phyloP scores from a whole-genome alignment of 306 rosid species.

The Hippophae gyantsensis region DNA sequence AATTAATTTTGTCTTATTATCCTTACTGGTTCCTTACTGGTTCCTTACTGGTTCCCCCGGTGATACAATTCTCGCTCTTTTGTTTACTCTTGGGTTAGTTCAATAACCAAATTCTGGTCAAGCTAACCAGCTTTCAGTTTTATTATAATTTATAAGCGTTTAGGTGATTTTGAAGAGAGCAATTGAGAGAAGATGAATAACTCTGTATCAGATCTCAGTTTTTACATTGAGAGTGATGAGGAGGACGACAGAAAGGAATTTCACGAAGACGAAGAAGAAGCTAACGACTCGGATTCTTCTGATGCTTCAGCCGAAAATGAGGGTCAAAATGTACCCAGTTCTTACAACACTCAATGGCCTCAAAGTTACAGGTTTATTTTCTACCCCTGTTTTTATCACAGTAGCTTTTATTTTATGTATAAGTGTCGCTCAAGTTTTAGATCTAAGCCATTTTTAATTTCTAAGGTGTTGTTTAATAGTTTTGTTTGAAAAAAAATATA shows the following conservation, averaged over 20 bases:
- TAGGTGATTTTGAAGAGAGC: background rate
- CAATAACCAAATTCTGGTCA: too few relatives aligned
- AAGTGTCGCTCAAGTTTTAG: background rate
- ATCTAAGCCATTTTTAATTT: too few relatives aligned
- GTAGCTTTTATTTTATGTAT: too few relatives aligned
- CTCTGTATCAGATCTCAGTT: conserved; percentile 66
- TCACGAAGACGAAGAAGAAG: conserved; percentile 38
- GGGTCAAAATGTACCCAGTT: conserved; percentile 49
- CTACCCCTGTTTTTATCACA: background rate
- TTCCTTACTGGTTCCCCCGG: too few relatives aligned
- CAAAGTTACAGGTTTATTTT: conserved; percentile 77
- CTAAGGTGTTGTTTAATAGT: background rate
- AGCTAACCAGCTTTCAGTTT: too few relatives aligned
- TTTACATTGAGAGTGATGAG: conserved; percentile 67
- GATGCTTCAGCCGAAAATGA: conserved; percentile 41
- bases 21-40: too few relatives aligned
- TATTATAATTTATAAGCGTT: background rate
- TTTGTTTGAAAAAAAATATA: background rate
- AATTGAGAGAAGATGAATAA: conserved; percentile 46
- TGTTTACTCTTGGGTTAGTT: too few relatives aligned
- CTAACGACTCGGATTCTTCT: conserved; percentile 75
- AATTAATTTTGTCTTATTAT: too few relatives aligned
- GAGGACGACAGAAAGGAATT: conserved; percentile 54
- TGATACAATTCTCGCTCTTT: too few relatives aligned
- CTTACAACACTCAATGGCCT: conserved; percentile 79